A percentile compares a stretch with the other conserved stretches of the same genome.
Conservation (phyloP, 176 grass and related monocot species). For the Carex scoparia region DNA sequence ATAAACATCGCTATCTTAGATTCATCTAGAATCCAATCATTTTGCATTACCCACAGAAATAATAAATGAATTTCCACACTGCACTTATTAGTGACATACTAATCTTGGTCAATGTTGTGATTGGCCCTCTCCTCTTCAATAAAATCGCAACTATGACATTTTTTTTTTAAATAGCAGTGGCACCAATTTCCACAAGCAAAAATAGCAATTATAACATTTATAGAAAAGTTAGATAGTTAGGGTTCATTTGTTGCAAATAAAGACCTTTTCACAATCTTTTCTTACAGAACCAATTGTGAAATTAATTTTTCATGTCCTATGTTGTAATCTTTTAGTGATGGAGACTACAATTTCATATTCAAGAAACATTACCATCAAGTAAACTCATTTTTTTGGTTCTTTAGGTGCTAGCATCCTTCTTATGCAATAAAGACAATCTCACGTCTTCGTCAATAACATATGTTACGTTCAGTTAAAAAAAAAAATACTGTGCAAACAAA, state of each 20-base stretch:
- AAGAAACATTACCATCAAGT: conserved; percentile 28
- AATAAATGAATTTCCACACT: not conserved
- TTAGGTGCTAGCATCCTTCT: conserved; percentile 19
- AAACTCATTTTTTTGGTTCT: conserved; percentile 5
- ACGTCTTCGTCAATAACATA: not conserved
- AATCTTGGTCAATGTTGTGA: not conserved
- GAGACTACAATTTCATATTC: not conserved
- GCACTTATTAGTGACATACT: not conserved
- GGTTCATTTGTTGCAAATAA: not conserved
- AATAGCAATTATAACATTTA: not conserved
- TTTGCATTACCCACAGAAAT: not conserved
- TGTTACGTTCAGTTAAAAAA: not conserved
- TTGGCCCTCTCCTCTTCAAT: not conserved
- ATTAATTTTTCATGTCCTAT: not conserved
- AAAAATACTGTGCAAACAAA: not conserved
- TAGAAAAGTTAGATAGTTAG: not conserved
- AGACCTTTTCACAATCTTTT: not conserved
- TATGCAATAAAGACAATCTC: not conserved
- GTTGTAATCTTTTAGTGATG: not conserved
- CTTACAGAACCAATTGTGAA: not conserved
- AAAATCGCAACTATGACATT: not conserved
- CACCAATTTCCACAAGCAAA: not conserved
- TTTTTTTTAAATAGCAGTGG: not conserved
- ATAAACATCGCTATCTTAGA: conserved; percentile 33
- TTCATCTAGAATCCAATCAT: not conserved